Conservation (phyloP, 2,329 filamentous ascomycete species). For the Phyllosticta citrichinensis region DNA sequence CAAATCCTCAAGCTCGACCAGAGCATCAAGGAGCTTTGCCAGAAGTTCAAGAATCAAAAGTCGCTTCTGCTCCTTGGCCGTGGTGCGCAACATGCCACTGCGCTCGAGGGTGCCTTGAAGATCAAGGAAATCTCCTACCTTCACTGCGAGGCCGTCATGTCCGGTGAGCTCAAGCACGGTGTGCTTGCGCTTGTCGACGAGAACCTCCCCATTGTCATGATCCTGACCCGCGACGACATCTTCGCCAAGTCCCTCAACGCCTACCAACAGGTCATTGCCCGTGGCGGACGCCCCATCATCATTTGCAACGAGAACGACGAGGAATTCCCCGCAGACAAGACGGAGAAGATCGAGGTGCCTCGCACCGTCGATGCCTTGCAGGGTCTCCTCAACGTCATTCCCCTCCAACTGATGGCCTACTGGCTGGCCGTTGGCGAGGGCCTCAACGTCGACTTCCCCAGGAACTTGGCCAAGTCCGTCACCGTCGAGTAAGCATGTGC, state of each 20-base stretch:
- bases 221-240: conserved; percentile 87
- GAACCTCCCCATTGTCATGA: conserved; percentile 99
- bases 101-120: conserved; percentile 93
- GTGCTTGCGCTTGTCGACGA: conserved; percentile 95
- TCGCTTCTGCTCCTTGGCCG: conserved; percentile 85
- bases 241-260: conserved; percentile 99
- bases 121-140: conserved; percentile 99
- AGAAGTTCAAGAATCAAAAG: conserved; percentile 96
- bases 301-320: conserved; percentile 89
- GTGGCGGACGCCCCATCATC: conserved; percentile 90
- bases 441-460: conserved; percentile 95
- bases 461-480: conserved; percentile 97
- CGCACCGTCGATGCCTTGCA: conserved; percentile 92
- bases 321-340: conserved; percentile 80
- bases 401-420: conserved; percentile 95
- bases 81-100: conserved; percentile 93
- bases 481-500: conserved; percentile 72
- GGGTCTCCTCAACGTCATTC: conserved; percentile 95
- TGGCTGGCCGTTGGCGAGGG: conserved; percentile 96
- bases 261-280: conserved; percentile 98
- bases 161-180: conserved; percentile 97
- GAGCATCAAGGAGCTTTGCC: conserved; percentile 87
- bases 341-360: conserved; percentile 95
- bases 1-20: conserved; percentile 84
- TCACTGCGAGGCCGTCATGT: conserved; percentile 99